Conservation (phyloP, 176 grass and related monocot genomes). For the Sorghum bicolor region DNA sequence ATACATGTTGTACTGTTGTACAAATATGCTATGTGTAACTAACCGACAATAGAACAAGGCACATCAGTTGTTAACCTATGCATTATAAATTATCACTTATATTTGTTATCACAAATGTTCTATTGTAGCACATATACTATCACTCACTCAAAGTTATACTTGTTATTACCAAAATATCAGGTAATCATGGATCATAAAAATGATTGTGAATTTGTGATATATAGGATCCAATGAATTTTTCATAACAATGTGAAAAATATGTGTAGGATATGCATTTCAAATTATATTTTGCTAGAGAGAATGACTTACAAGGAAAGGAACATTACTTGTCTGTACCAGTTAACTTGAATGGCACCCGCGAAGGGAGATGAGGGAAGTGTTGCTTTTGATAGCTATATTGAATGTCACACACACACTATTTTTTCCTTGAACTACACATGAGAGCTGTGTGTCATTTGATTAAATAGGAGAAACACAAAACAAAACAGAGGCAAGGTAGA, state of each 20-base stretch:
- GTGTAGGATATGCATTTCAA: background rate
- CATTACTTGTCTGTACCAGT: background rate
- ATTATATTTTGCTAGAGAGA: background rate
- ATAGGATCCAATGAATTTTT: background rate
- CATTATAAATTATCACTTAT: background rate
- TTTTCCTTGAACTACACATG: background rate
- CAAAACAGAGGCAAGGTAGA: background rate
- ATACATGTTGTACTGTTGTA: background rate
- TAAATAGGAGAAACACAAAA: background rate
- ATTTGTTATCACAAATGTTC: background rate
- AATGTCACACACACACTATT: background rate
- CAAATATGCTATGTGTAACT: background rate
- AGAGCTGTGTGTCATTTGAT: background rate
- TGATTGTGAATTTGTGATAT: background rate
- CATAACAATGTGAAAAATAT: background rate
- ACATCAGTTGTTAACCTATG: background rate
- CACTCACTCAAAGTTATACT: background rate
- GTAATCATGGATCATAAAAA: background rate
- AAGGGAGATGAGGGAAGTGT: background rate
- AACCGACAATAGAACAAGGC: background rate
- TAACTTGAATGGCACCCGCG: constrained; percentile 12
- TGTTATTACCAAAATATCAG: background rate
- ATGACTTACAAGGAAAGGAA: background rate
- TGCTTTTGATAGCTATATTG: background rate
- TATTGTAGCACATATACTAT: background rate